phyloP scores from a whole-genome alignment of 371 early-diverging fungal genomes.

The Vairimorpha ceranae region DNA sequence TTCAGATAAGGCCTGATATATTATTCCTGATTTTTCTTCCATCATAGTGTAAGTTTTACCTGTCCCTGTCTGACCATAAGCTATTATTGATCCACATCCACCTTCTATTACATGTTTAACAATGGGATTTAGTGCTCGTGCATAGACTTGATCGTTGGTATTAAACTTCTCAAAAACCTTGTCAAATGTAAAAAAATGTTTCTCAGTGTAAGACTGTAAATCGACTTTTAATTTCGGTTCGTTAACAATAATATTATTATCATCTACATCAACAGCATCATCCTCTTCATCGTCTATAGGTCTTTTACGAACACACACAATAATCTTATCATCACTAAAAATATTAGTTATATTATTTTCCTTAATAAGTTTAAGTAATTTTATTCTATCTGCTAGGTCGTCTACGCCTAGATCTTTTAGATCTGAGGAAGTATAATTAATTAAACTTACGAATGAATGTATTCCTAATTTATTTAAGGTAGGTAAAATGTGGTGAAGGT shows the following conservation, averaged over 20 bases:
- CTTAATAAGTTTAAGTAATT: not conserved
- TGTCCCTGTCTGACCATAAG: constrained; percentile 92
- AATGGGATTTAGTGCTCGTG: constrained; percentile 75
- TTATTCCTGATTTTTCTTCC: constrained; percentile 33
- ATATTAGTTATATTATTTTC: not conserved
- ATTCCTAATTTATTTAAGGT: not conserved
- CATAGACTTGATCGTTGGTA: constrained; percentile 77
- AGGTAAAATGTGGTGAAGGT: not conserved
- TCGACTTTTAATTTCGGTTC: constrained; percentile 70
- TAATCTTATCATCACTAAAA: constrained; percentile 33
- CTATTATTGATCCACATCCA: constrained; percentile 93
- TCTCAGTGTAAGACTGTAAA: constrained; percentile 79
- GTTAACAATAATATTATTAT: constrained; percentile 36
- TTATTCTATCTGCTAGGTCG: not conserved
- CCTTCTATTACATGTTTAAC: constrained; percentile 83
- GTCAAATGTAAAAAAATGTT: constrained; percentile 85
- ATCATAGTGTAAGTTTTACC: constrained; percentile 98
- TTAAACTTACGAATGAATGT: not conserved
- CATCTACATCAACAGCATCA: constrained; percentile 32
- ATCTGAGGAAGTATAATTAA: not conserved
- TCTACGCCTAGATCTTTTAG: not conserved
- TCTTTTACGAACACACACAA: constrained; percentile 54
- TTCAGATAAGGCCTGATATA: constrained; percentile 54
- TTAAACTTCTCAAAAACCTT: constrained; percentile 77
- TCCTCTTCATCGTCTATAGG: constrained; percentile 27